Conservation (phyloP, 768 basidiomycete genomes). For the Xerocomus potaroensis region DNA sequence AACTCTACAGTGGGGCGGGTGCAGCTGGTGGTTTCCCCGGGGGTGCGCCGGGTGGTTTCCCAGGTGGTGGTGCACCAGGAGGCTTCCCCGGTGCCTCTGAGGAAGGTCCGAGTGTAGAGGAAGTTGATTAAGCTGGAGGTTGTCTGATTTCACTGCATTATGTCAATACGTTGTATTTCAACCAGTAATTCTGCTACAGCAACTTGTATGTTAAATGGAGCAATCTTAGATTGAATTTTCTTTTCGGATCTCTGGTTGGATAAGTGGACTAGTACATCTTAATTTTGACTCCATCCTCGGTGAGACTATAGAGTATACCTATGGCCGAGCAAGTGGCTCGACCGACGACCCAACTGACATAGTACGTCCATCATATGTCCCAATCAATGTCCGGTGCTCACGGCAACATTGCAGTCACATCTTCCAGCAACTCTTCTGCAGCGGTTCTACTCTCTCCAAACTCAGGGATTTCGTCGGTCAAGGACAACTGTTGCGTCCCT, state of each 20-base stretch:
- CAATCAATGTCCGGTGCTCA: constrained; percentile 2
- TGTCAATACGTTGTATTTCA: constrained; percentile 30
- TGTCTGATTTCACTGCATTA: constrained; percentile 27
- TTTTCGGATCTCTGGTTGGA: too few relatives aligned
- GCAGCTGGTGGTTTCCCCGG: constrained; percentile 55
- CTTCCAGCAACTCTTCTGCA: constrained; percentile 47
- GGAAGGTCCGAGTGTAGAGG: constrained; percentile 88
- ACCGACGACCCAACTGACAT: constrained; percentile 19
- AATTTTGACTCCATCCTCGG: too few relatives aligned
- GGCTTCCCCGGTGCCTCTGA: constrained; percentile 67
- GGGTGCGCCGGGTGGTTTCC: constrained; percentile 49
- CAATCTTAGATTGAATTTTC: constrained; percentile 28
- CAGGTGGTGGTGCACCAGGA: constrained; percentile 61
- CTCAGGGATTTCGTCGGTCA: constrained; percentile 62
- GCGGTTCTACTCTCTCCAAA: constrained; percentile 54
- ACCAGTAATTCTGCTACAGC: constrained; percentile 22
- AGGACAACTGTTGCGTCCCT: constrained; percentile 50
- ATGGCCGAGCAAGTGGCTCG: constrained; percentile 28
- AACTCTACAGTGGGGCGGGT: constrained; percentile 61
- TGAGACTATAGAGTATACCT: too few relatives aligned
- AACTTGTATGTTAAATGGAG: constrained; percentile 29
- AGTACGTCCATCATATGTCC: constrained; percentile 19
- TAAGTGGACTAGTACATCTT: too few relatives aligned
- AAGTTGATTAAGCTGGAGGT: constrained; percentile 63
- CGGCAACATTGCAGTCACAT: constrained; percentile 31